Evolutionary conservation across 768 basidiomycete genomes (phyloP), one percentile per base, ranked within the genome.

Genomic region (Podaxis sp.): DNA sequence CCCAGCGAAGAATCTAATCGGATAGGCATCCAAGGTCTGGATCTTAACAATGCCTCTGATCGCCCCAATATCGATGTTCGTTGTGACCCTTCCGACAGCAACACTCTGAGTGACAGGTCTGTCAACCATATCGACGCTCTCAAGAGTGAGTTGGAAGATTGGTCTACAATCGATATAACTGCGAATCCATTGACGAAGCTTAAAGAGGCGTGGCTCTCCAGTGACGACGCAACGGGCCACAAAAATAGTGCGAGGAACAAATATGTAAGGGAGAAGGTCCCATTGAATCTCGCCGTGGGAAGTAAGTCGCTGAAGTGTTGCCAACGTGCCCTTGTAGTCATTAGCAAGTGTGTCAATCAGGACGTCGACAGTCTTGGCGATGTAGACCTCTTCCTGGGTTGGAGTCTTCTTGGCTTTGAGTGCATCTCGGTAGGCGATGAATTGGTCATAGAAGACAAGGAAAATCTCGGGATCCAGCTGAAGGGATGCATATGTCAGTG

Each of bases 401-500:
- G 71, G 73, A 17, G 69, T 44, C 58, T 79, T 77, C 69, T 78
- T 76, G 4, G 70, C 66, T 24, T 71, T 69, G 24, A 85, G 74
- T 0, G 68, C 65, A 33, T 78, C 77, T 4, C 77, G 74, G 64
- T 86, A 84, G 10, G 72, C 72, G 13, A 75, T 64, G 65, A 87
- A 82, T 26, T 76, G 71, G 3, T 78, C 74, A 22, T 83, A 75
- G 76, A 83, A 85, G 2, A 82, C 80, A 37, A 88, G 73, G 70
- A 87, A 78, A 6, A 85, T 75, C 36, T 86, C 80, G 0, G 86
- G 85, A 62, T 85, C 82, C 52, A 87, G 72, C 85, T 86, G 66
- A 24, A 17, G 46, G 20, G 20, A 37, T 50, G 13, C 22, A 28
- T 62, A 56, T 58, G 49, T 62, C 33, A 20, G 57, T 38, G 33